Base-by-base conservation (phyloP, 768 basidiomycete genomes). In the Leucocoprinus birnbaumii region DNA sequence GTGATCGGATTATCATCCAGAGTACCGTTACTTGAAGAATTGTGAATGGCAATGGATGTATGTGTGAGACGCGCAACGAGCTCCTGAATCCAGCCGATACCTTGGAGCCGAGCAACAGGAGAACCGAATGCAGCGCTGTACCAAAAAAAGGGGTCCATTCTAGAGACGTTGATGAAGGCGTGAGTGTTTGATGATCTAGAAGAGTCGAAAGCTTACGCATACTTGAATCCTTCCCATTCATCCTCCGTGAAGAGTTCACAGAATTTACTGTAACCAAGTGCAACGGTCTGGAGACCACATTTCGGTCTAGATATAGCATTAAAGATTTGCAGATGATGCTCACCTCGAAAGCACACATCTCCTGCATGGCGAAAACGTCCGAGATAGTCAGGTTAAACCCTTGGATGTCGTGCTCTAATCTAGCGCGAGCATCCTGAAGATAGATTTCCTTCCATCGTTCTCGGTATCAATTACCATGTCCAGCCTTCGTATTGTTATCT, bases 151-250 rank as follows among this genome's bases (percentile, higher is more conserved):
- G 87, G 67, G 61, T 90, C 88, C 58, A 88, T 70, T 2, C 86
- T 89, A 57, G 21, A 34, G n/a, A n/a, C n/a, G 31, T 41, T 11
- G 27, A 31, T 43, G 18, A 27, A 22, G 37, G 41, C 34, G 16
- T 38, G 31, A 31, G 31, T 5, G 11, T 31, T 31, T 31, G 9
- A 14, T 38, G 38, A 57, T 46, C 22, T 18, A 4, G 18, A 9
- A 1, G 48, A 13, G 40, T 22, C 8, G 4, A 35, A 42, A 34
- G 5, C 87, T 53, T 60, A 91, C 83, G 87, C 78, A 58, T 97
- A 96, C 66, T 91, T 81, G 66, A 94, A 96, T 0, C 92, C 92
- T 65, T 91, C 86, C 94, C 94, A 98, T 69, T 97, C 94, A 41
- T 91, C 85, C 62, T 87, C 80, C 0, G 91, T 93, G 69, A 98